phyloP scores from a whole-genome alignment of 768 basidiomycete species.

The Leccinum barrowsii region DNA sequence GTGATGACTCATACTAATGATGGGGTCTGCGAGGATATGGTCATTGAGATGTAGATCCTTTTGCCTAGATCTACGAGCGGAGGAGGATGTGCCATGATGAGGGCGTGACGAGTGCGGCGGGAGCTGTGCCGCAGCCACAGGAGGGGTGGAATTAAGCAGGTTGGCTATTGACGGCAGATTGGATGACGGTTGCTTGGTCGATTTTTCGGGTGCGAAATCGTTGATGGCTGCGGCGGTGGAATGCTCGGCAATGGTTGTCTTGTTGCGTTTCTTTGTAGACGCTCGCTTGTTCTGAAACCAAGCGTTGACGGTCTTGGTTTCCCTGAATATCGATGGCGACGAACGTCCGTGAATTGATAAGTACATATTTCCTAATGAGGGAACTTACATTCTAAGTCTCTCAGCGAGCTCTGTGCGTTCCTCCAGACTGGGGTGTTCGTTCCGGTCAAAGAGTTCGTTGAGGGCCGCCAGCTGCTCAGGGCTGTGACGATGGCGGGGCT shows the following conservation, averaged over 20 bases:
- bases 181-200: constrained; percentile 27
- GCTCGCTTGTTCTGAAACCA: constrained; percentile 89
- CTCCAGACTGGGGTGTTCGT: constrained; percentile 71
- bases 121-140: constrained; percentile 20
- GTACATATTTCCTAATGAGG: constrained; percentile 25
- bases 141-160: constrained; percentile 36
- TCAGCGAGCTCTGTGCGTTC: constrained; percentile 66
- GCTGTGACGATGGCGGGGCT: constrained; percentile 75
- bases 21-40: constrained; percentile 22
- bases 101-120: constrained; percentile 21
- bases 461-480: constrained; percentile 69
- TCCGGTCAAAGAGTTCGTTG: constrained; percentile 74
- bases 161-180: constrained; percentile 38
- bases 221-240: constrained; percentile 31
- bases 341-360: constrained; percentile 17
- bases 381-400: constrained; percentile 69
- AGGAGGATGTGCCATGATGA: constrained; percentile 19
- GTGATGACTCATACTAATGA: not conserved
- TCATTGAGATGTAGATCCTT: constrained; percentile 32
- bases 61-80: constrained; percentile 29
- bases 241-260: constrained; percentile 36
- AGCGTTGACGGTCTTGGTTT: constrained; percentile 80
- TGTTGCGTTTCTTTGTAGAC: constrained; percentile 69
- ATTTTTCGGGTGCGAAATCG: constrained; percentile 19
- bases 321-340: constrained; percentile 43